These are phyloP conservation scores for Phoenix roebelenii DNA, from an alignment of 176 grass and related monocot genomes.

Conservation along the genomic window DNA sequence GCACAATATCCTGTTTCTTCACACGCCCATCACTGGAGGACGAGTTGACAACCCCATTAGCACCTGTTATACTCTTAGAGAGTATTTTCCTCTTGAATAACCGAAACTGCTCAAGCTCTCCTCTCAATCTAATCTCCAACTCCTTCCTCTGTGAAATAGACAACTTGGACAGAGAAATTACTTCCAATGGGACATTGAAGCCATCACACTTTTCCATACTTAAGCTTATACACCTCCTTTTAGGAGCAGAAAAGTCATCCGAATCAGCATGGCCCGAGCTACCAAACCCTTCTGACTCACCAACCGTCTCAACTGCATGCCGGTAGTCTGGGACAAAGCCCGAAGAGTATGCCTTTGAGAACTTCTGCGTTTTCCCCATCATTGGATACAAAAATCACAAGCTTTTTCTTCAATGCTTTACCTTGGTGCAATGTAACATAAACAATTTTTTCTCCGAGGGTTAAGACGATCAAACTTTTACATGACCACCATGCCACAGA, in stretches of 20 bases:
- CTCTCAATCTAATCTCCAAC: conserved; percentile 44
- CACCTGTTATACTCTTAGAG: neutral
- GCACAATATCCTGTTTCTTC: conserved; percentile 25
- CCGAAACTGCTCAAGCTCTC: conserved; percentile 47
- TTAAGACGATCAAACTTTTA: too few species aligned
- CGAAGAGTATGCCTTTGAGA: neutral
- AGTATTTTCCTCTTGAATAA: conserved; percentile 40
- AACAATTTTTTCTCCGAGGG: too few species aligned
- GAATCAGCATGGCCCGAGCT: conserved; percentile 56
- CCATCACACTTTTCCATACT: conserved; percentile 44
- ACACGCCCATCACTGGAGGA: conserved; percentile 26
- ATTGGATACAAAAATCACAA: neutral
- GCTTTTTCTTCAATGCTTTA: too few species aligned
- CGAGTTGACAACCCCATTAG: conserved; percentile 29
- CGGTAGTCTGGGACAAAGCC: neutral
- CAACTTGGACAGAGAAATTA: conserved; percentile 52
- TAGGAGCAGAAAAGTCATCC: conserved; percentile 49
- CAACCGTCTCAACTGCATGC: conserved; percentile 23
- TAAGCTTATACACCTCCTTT: conserved; percentile 79
- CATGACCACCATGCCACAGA: too few species aligned
- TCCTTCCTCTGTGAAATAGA: conserved; percentile 49
- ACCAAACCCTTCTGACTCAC: conserved; percentile 46
- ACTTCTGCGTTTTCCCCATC: conserved; percentile 5
- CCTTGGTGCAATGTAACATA: too few species aligned
- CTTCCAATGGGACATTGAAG: conserved; percentile 45